Percentiles rank a stretch among this genome's conserved stretches.
Conservation (phyloP, 371 early-diverging fungal species). For the Apophysomyces variabilis region DNA sequence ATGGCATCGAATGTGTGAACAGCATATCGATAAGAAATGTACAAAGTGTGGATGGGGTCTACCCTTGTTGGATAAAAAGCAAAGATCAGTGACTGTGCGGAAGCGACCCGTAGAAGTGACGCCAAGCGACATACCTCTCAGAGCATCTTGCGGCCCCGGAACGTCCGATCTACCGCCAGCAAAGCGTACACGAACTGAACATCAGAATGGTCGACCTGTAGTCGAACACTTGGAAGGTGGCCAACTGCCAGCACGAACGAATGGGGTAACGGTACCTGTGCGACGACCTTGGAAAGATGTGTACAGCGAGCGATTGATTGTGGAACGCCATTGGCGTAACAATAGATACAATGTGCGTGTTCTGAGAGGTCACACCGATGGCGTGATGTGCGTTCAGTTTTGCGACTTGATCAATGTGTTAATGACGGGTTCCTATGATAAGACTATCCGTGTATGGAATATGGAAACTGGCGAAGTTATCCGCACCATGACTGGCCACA, state of each 20-base stretch:
- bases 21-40: slow-evolving; percentile 96
- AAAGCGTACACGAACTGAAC: slow-evolving; percentile 13
- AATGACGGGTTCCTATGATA: slow-evolving; percentile 88
- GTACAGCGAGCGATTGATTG: slow-evolving; percentile 78
- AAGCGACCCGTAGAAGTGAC: slow-evolving; percentile 16
- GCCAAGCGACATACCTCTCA: slow-evolving; percentile 15
- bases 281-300: slow-evolving; percentile 83
- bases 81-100: slow-evolving; percentile 16
- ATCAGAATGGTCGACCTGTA: background rate
- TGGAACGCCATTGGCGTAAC: slow-evolving; percentile 87
- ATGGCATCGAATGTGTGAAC: slow-evolving; percentile 96
- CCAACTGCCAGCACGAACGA: background rate
- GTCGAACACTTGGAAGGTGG: slow-evolving; percentile 11
- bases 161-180: background rate
- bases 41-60: slow-evolving; percentile 96
- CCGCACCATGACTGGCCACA: slow-evolving; percentile 82
- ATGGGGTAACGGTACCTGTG: background rate
- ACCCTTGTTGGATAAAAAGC: slow-evolving; percentile 66
- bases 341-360: slow-evolving; percentile 64
- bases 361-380: slow-evolving; percentile 82
- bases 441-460: slow-evolving; percentile 83
- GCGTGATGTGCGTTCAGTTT: slow-evolving; percentile 87
- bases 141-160: slow-evolving; percentile 31
- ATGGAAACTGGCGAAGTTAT: slow-evolving; percentile 75
- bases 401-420: slow-evolving; percentile 73